Conservation (phyloP, 1,139 yeast genomes). For the Suhomyces coccinellae region DNA sequence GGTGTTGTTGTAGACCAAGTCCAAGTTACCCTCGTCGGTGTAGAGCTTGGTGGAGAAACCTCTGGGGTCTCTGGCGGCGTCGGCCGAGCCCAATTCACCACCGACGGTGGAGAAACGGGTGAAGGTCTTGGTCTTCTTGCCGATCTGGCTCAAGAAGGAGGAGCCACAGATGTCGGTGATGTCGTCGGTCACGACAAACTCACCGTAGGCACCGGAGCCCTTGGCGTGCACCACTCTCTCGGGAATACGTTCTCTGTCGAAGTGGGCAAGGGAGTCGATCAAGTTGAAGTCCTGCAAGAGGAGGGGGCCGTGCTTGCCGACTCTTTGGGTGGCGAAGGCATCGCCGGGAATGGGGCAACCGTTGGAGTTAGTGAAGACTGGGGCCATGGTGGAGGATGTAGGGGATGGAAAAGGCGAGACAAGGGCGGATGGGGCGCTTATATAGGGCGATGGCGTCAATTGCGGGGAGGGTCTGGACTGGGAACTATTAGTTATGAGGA, state of each 20-base stretch:
- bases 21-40: conserved; percentile 87
- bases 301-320: conserved; percentile 74
- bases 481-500: conserved; percentile 7
- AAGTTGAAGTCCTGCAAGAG: conserved; percentile 77
- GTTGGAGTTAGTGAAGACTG: conserved; percentile 64
- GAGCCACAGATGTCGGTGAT: conserved; percentile 72
- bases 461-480: conserved; percentile 12
- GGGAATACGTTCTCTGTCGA: conserved; percentile 85
- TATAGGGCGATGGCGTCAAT: not conserved
- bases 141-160: conserved; percentile 67
- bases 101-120: conserved; percentile 88
- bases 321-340: conserved; percentile 72
- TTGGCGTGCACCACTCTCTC: conserved; percentile 91
- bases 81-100: conserved; percentile 83
- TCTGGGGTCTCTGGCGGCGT: conserved; percentile 87
- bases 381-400: conserved; percentile 24
- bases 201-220: conserved; percentile 85
- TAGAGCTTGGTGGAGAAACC: conserved; percentile 82
- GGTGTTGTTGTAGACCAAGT: conserved; percentile 87
- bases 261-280: conserved; percentile 76
- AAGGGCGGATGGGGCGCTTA: not conserved
- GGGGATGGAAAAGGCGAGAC: not conserved
- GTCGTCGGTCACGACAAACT: conserved; percentile 80
- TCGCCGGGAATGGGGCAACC: conserved; percentile 66
- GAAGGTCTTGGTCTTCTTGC: conserved; percentile 73